These are phyloP conservation scores for Lecanicillium sp. DNA, from an alignment of 2,329 filamentous ascomycete genomes.

Conservation along the genomic window DNA sequence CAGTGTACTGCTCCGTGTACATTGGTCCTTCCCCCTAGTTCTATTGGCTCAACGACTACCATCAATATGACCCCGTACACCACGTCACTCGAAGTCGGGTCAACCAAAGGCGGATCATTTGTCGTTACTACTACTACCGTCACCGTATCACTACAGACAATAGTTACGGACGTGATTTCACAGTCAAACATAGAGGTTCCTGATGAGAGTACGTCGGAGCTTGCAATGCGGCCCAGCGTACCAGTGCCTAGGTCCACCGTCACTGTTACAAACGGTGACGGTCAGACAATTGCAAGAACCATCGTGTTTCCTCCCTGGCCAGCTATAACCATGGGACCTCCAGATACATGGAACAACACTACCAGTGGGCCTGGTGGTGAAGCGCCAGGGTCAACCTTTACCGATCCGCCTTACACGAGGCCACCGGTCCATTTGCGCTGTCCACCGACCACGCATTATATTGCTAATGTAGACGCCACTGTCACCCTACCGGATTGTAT, in stretches of 20 bases:
- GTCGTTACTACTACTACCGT: slow-evolving; percentile 13
- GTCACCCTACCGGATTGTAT: no score
- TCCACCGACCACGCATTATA: no score
- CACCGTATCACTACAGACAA: slow-evolving; percentile 15
- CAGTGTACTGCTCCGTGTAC: slow-evolving; percentile 16
- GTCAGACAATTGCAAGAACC: no score
- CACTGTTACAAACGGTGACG: slow-evolving; percentile 9
- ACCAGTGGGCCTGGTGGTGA: no score
- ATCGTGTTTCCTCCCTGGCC: no score
- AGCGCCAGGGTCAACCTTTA: no score
- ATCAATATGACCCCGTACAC: slow-evolving; percentile 17
- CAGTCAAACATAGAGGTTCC: slow-evolving; percentile 20
- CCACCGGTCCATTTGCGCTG: no score
- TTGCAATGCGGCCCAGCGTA: slow-evolving; percentile 15
- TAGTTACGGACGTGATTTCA: slow-evolving; percentile 14
- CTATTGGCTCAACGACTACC: slow-evolving; percentile 13
- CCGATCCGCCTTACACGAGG: no score
- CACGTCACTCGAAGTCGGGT: slow-evolving; percentile 16
- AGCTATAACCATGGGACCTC: no score
- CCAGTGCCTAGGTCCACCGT: slow-evolving; percentile 6
- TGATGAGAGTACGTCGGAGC: not conserved
- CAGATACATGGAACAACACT: no score
- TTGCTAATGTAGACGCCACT: no score
- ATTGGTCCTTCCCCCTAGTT: slow-evolving; percentile 20
- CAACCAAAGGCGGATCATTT: not conserved